Evolutionary conservation across 2,329 filamentous ascomycete genomes (phyloP), one percentile per base, ranked within the genome.

Genomic region (Microsporum audouinii): DNA sequence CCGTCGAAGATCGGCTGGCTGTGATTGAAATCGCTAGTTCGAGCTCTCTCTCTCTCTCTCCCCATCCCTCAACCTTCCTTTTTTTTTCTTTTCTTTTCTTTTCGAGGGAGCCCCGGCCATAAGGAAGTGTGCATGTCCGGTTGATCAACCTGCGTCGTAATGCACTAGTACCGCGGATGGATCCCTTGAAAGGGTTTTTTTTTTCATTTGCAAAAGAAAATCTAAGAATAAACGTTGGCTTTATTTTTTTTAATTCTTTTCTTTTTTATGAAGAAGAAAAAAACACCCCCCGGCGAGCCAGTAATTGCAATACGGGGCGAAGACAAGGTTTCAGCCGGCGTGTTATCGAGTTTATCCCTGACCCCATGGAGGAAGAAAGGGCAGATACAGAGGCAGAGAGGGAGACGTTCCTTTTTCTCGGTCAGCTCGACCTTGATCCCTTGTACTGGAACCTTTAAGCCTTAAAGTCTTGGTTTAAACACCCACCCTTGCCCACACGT

Each of bases 361-460:
- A 49, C 45, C 45, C 45, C 45, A 49, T 49, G 45, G 45, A 31
- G 23, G 10, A 31, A 12, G 23, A 49, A 10, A 49, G 14, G 23
- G 39, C 39, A 43, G 39, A 43, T 12, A 43, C 12, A 43, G 39
- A 43, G 39, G 39, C 39, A 43, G 39, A 43, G 45, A 49, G 45
- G 27, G 27, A 31, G 23, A 23, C 43, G 29, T 57, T 31, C 38
- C 27, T 39, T 17, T 39, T 39, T 57, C 23, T 38, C 55, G 34
- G 55, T 57, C 55, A 57, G 55, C 55, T 57, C 55, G 34, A 39
- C 55, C 55, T 57, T 57, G 55, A 57, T 57, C 55, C 55, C 55
- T 57, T 57, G 55, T 38, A 57, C 55, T 57, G 55, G 55, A 57
- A 57, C 55, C 55, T 57, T 57, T 57, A 57, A 57, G 55, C 55